Base-by-base conservation (phyloP, 2,329 filamentous ascomycete genomes). In the Zymoseptoria passerinii region DNA sequence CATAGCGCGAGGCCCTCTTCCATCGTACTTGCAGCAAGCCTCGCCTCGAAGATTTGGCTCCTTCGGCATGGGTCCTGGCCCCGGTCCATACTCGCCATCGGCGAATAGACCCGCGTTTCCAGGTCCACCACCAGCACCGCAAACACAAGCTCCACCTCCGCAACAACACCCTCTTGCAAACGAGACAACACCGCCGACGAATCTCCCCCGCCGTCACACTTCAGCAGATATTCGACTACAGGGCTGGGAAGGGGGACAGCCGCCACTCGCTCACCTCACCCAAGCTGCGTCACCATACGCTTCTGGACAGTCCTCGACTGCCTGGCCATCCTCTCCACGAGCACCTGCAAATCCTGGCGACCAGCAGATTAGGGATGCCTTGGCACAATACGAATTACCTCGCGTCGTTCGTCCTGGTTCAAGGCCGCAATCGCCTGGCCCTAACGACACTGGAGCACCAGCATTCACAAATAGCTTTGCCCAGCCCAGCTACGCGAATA, bases 161-260 rank as follows among this genome's bases (percentile, higher is more conserved):
- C 82, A 84, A 35, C 84, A 86, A 40, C 83, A 84, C 69, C 83
- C 83, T 18, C 75, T 83, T 40, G 78, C 81, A n/a, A 78, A 76
- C 56, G 78, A 78, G 58, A 75, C 77, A 19, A 83, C 83, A 44
- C 80, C 82, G 23, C 80, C 82, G 1, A 82, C 84, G 58, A 91
- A 85, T 67, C 79, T 96, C 52, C 83, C 85, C 50, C 86, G 92
- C 63, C 84, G 92, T 61, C 94, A 99, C 74, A 99, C 94, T 1
- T 92, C 92, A 48, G 94, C 94, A 59, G 94, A 99, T 71, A 97
- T 99, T 66, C 87, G 94, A 55, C 87, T 77, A 4, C 76, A 78
- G 61, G 76, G 77, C 60, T 92, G 78, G 67, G 88, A 91, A 70
- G 90, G 88, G 44, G 92, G 89, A 85, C 86, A 85, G 62, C 80